phyloP scores from a whole-genome alignment of 176 grass and related monocot genomes.

The Bromus sterilis region DNA sequence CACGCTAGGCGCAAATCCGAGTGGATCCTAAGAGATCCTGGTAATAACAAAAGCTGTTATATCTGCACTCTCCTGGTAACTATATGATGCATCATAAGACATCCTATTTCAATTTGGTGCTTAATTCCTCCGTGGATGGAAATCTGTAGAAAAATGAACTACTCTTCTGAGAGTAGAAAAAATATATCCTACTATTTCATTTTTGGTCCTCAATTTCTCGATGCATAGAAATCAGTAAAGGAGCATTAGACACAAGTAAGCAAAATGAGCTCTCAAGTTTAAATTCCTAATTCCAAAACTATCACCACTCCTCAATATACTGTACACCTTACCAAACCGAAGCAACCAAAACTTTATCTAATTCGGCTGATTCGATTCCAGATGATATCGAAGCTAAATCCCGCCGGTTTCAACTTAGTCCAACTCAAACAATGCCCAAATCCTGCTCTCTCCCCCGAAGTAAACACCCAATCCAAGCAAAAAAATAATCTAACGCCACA shows the following conservation, averaged over 20 bases:
- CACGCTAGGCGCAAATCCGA: background rate
- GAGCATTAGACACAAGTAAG: background rate
- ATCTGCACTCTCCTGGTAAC: background rate
- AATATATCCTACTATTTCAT: background rate
- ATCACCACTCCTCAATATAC: background rate
- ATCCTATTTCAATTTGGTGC: background rate
- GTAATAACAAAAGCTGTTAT: background rate
- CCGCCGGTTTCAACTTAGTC: background rate
- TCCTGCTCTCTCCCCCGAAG: background rate
- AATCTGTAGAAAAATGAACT: background rate
- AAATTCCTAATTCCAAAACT: background rate
- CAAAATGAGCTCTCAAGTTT: background rate
- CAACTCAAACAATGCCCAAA: background rate
- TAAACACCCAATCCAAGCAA: slow-evolving; percentile 6
- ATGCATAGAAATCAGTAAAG: background rate
- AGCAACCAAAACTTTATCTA: background rate
- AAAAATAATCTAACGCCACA: background rate
- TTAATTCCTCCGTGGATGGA: background rate
- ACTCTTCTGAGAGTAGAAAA: no score
- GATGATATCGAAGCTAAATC: background rate
- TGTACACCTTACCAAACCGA: background rate
- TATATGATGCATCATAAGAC: background rate
- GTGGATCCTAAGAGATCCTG: background rate
- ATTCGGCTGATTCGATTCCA: background rate
- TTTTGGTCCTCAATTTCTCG: background rate